phyloP scores from a whole-genome alignment of 2,329 filamentous ascomycete species.

The Trichoderma sp. region DNA sequence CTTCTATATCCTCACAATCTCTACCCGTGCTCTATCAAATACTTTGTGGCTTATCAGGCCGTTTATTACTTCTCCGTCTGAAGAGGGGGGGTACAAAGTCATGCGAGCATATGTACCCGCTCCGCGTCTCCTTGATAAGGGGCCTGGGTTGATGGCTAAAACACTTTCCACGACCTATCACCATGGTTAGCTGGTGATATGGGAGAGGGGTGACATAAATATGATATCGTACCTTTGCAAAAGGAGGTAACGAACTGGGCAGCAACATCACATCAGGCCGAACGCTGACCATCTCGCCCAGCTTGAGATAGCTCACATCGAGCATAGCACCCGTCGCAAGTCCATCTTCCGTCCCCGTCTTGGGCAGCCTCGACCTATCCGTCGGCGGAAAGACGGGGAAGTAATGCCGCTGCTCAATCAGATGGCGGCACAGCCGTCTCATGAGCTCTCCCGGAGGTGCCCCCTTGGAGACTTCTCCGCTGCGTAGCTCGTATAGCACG shows the following conservation, averaged over 20 bases:
- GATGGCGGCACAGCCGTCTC: slow-evolving; percentile 67
- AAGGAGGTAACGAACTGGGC: slow-evolving; percentile 79
- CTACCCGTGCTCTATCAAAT: slow-evolving; percentile 79
- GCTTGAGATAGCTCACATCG: slow-evolving; percentile 78
- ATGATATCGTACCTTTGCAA: slow-evolving; percentile 73
- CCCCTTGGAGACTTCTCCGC: slow-evolving; percentile 57
- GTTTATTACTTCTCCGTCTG: slow-evolving; percentile 56
- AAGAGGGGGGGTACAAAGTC: slow-evolving; percentile 63
- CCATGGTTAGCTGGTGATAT: slow-evolving; percentile 17
- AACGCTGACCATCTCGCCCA: slow-evolving; percentile 87
- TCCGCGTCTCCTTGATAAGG: slow-evolving; percentile 76
- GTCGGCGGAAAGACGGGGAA: slow-evolving; percentile 84
- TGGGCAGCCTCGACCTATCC: slow-evolving; percentile 63
- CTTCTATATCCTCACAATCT: slow-evolving; percentile 72
- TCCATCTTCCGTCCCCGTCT: slow-evolving; percentile 57
- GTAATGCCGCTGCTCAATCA: slow-evolving; percentile 89
- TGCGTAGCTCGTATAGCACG: slow-evolving; percentile 74
- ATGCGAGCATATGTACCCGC: slow-evolving; percentile 84
- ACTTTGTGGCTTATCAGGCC: slow-evolving; percentile 69
- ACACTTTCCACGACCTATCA: slow-evolving; percentile 83
- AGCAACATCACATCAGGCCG: slow-evolving; percentile 79
- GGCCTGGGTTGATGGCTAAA: slow-evolving; percentile 85
- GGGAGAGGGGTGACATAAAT: background rate
- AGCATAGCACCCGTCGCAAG: slow-evolving; percentile 71
- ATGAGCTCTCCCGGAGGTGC: slow-evolving; percentile 51